Base-by-base conservation (phyloP, 2,329 filamentous ascomycete species). In the Xylariaceae sp. region DNA sequence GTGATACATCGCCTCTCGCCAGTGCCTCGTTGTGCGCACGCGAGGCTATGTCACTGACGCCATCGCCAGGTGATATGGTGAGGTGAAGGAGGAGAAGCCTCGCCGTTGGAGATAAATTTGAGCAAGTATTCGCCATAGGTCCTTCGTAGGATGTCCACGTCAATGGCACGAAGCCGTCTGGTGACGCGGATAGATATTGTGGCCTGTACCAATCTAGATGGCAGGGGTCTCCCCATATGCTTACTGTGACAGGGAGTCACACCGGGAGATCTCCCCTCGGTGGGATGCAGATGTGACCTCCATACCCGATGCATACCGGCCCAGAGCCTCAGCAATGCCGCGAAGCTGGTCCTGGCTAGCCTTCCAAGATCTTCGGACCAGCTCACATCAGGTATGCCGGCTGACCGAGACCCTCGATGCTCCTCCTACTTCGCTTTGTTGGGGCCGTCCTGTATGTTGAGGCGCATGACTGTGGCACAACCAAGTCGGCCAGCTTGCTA, bases 241-340 rank as follows among this genome's bases (percentile, higher is more conserved):
- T 46, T 43, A 46, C 43, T 46, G 43, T 40, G 39, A 19, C 11
- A 13, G 19, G 12, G 19, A 34, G 22, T 26, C 11, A 11, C 22
- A 26, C 6, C 22, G 22, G 11, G 6, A 11, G 11, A 26, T 11
- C 6, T 37, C 33, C 34, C 34, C 8, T n/a, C 22, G 19, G 32
- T 22, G 15, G 40, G 32, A 31, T 40, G 32, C 34, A 35, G 32
- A 4, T 29, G 30, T 26, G 22, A 22, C 33, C 18, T 35, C 18
- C 35, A 9, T 19, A 35, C 26, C 9, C 19, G 18, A 30, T 29
- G 35, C 15, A 18, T 13, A 15, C 19, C 30, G 19, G 37, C 24
- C 12, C 18, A 16, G 34, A 22, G 26, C 12, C 28, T 37, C 3
- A 40, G 35, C 22, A 26, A 6, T 26, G 22, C 22, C 30, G 30